These are phyloP conservation scores for Sanguinoderma infundibulare DNA, from an alignment of 1,284 basidiomycete genomes.

Conservation along the genomic window DNA sequence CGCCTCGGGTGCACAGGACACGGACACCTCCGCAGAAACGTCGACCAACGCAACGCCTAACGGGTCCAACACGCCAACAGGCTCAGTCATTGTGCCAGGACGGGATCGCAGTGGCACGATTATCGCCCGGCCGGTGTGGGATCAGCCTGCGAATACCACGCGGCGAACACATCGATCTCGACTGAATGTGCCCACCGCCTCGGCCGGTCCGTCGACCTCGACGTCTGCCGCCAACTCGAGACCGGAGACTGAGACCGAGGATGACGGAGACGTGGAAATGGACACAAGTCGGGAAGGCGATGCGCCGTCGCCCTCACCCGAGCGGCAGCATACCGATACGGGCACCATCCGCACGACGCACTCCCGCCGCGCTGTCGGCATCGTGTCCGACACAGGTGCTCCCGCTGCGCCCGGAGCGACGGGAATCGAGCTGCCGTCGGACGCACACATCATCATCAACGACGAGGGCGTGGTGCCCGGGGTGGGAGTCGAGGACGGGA, in stretches of 20 bases:
- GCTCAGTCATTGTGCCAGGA: conserved; percentile 53
- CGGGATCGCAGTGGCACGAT: conserved; percentile 79
- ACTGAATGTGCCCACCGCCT: conserved; percentile 29
- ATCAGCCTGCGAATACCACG: conserved; percentile 39
- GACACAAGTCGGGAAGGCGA: conserved; percentile 46
- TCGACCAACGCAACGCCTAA: conserved; percentile 62
- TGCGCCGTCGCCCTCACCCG: conserved; percentile 37
- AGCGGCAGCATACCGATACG: conserved; percentile 44
- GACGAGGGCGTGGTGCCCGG: conserved; percentile 51
- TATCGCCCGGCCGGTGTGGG: conserved; percentile 69
- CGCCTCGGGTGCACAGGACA: conserved; percentile 46
- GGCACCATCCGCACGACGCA: conserved; percentile 37
- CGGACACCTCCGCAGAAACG: conserved; percentile 61
- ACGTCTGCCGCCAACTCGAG: conserved; percentile 62
- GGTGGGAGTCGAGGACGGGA: conserved; percentile 70
- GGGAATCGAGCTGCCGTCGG: conserved; percentile 48
- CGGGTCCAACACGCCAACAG: conserved; percentile 62
- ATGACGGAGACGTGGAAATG: conserved; percentile 65
- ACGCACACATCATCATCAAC: conserved; percentile 73
- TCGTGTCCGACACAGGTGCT: conserved; percentile 57
- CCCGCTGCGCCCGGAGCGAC: conserved; percentile 40
- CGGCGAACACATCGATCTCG: conserved; percentile 38
- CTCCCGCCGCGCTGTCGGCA: conserved; percentile 58
- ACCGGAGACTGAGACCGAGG: conserved; percentile 76
- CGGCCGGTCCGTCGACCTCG: conserved; percentile 49